Conservation (phyloP, 805 yeast species). For the Martiniozyma abietophila region DNA sequence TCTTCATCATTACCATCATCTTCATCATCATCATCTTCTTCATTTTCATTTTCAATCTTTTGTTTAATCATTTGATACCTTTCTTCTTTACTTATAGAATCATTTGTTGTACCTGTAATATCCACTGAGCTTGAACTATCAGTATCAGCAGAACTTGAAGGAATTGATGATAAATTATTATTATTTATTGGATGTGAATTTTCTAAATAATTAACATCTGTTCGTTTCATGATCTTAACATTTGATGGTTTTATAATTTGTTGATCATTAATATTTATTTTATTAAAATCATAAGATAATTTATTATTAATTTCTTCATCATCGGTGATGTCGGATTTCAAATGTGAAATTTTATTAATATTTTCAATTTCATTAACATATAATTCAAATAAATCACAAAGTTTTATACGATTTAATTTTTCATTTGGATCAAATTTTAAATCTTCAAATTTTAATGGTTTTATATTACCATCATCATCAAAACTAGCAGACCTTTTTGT, state of each 20-base stretch:
- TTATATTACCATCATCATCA: constrained; percentile 26
- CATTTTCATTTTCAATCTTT: constrained; percentile 26
- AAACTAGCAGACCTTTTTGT: constrained; percentile 24
- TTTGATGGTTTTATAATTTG: constrained; percentile 3
- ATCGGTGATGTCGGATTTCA: too few species aligned
- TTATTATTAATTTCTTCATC: neutral
- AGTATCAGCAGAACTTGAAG: neutral
- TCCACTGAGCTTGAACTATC: too few species aligned
- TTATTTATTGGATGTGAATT: too few species aligned
- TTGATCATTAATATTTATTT: neutral
- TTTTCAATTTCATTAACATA: constrained; percentile 14
- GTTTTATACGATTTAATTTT: constrained; percentile 24
- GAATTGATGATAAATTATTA: too few species aligned
- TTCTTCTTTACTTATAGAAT: constrained; percentile 34
- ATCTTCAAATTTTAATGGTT: constrained; percentile 24
- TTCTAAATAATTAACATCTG: too few species aligned
- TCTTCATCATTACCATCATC: constrained; percentile 22
- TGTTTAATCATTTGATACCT: constrained; percentile 33
- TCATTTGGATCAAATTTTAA: constrained; percentile 25
- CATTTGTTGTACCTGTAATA: too few species aligned
- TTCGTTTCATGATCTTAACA: constrained; percentile 9
- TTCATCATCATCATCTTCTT: constrained; percentile 17
- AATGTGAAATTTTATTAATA: too few species aligned
- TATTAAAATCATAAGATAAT: neutral
- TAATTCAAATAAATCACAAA: constrained; percentile 20